phyloP scores from a whole-genome alignment of 768 basidiomycete genomes.

The Agaricus blazei region DNA sequence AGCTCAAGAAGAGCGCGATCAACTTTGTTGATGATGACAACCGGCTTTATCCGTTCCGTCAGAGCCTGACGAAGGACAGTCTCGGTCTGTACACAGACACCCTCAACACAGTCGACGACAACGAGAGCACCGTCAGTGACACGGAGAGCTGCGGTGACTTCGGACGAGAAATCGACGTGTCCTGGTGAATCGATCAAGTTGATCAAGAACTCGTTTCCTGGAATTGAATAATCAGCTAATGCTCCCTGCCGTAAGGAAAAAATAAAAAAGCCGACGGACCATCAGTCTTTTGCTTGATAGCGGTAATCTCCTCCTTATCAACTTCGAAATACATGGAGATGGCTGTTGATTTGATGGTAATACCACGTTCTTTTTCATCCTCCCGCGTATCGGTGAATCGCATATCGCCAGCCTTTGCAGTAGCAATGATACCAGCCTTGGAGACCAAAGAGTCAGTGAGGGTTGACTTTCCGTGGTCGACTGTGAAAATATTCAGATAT shows the following conservation, averaged over 20 bases:
- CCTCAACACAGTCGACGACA: slow-evolving; percentile 99
- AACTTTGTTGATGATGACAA: slow-evolving; percentile 99
- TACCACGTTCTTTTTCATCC: slow-evolving; percentile 99
- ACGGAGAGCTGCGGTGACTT: slow-evolving; percentile 99
- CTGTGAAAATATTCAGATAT: slow-evolving; percentile 33
- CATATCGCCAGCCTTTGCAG: slow-evolving; percentile 90
- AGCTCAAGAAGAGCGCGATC: slow-evolving; percentile 99
- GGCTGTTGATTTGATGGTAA: slow-evolving; percentile 99
- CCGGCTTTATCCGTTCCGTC: slow-evolving; percentile 98
- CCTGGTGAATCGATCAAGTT: slow-evolving; percentile 99
- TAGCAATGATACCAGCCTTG: slow-evolving; percentile 98
- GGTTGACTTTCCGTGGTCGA: slow-evolving; percentile 99
- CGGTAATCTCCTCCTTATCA: slow-evolving; percentile 76
- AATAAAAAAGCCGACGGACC: slow-evolving; percentile 42
- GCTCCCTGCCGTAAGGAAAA: not conserved
- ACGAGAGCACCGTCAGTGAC: slow-evolving; percentile 99
- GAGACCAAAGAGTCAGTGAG: slow-evolving; percentile 98
- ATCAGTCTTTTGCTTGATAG: slow-evolving; percentile 92
- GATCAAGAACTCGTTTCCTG: slow-evolving; percentile 96
- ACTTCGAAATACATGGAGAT: slow-evolving; percentile 99
- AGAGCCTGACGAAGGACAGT: slow-evolving; percentile 97
- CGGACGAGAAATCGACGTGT: slow-evolving; percentile 99
- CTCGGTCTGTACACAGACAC: slow-evolving; percentile 99
- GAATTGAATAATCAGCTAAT: slow-evolving; percentile 7
- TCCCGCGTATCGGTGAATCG: slow-evolving; percentile 96